Percentiles rank a stretch among this genome's conserved stretches.
Conservation (phyloP, 139 green algal species). For the Picocystis salinarum region DNA sequence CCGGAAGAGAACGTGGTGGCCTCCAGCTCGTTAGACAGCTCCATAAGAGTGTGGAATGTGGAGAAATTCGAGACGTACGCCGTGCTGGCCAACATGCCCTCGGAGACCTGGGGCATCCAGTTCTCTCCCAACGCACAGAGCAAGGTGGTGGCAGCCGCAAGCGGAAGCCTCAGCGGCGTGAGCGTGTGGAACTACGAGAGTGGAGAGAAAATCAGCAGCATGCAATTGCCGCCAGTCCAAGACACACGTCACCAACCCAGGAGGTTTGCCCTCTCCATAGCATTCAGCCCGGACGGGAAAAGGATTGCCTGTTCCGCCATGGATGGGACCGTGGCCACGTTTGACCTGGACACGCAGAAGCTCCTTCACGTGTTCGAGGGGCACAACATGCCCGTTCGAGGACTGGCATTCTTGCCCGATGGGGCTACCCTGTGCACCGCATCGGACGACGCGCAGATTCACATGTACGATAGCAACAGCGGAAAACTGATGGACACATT, state of each 20-base stretch:
- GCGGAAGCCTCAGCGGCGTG: slow-evolving; percentile 14
- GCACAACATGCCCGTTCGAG: slow-evolving; percentile 68
- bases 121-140: slow-evolving; percentile 29
- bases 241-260: background rate
- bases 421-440: slow-evolving; percentile 48
- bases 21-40: slow-evolving; percentile 54
- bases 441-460: slow-evolving; percentile 75
- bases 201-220: slow-evolving; percentile 19
- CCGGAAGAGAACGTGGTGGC: no score
- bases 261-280: slow-evolving; percentile 49
- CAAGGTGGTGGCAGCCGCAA: slow-evolving; percentile 12
- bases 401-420: slow-evolving; percentile 59
- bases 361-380: slow-evolving; percentile 46
- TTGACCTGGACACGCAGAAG: slow-evolving; percentile 33
- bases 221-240: slow-evolving; percentile 1
- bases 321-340: slow-evolving; percentile 56
- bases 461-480: slow-evolving; percentile 68
- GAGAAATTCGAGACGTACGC: slow-evolving; percentile 21
- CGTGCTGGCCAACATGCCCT: slow-evolving; percentile 50
- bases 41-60: slow-evolving; percentile 53
- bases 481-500: slow-evolving; percentile 62
- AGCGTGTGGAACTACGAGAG: slow-evolving; percentile 43
- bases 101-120: slow-evolving; percentile 59
- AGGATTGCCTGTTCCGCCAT: slow-evolving; percentile 46
- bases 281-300: slow-evolving; percentile 41